Percentiles rank a stretch among this genome's conserved stretches.
These are phyloP conservation scores for Spirogloea muscicola DNA, from an alignment of 139 green algal genomes.

Conservation along the genomic window DNA sequence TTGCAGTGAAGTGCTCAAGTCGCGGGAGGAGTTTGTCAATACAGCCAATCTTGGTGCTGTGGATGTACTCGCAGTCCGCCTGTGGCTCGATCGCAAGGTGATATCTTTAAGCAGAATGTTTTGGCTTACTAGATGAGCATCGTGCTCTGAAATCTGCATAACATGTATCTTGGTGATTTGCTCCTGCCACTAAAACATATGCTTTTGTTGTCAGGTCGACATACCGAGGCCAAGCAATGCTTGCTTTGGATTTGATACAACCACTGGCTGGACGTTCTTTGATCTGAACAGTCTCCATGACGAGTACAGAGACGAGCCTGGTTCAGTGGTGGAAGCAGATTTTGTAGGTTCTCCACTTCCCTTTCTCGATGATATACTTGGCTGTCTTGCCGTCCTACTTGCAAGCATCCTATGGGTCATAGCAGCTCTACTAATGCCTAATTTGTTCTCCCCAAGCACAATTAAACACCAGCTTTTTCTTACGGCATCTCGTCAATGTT, in stretches of 20 bases:
- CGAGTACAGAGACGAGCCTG: conserved; percentile 36
- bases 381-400: not conserved
- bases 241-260: conserved; percentile 41
- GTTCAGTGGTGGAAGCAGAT: conserved; percentile 47
- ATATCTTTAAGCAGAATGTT: too few relatives aligned
- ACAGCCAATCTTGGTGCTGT: conserved; percentile 25
- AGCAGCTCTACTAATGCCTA: too few relatives aligned
- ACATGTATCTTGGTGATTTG: too few relatives aligned
- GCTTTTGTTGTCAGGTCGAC: conserved; percentile 6
- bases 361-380: conserved; percentile 5
- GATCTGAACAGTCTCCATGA: conserved; percentile 50
- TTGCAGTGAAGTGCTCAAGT: conserved; percentile 18
- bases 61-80: conserved; percentile 47
- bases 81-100: conserved; percentile 50
- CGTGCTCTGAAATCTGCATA: too few relatives aligned
- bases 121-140: too few relatives aligned
- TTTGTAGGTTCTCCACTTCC: conserved; percentile 23
- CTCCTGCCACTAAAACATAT: too few relatives aligned
- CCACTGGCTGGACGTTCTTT: conserved; percentile 50
- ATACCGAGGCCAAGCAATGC: conserved; percentile 43
- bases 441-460: too few relatives aligned
- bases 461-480: too few relatives aligned
- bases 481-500: too few relatives aligned
- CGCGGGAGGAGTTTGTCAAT: conserved; percentile 14
- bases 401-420: too few relatives aligned